Evolutionary conservation across 805 yeast species (phyloP), one percentile per base, ranked within the genome.

Genomic region (Yamadazyma insecticola): DNA sequence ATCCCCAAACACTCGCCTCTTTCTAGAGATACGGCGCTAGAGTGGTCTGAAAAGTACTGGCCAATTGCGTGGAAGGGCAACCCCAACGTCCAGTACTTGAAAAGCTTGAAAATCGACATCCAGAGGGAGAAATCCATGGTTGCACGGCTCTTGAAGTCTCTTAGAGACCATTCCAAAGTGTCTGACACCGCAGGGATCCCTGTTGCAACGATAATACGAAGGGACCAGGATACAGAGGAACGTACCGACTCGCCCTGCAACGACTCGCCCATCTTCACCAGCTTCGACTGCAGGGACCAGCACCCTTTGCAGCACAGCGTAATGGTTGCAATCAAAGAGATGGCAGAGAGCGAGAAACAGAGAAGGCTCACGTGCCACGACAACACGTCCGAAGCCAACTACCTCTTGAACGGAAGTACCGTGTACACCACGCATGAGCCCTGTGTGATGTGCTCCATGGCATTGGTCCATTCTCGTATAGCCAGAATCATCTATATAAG

Each of bases 361-460:
- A 55, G 70, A 28, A 57, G 81, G 25, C 5, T 21, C 2, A 19
- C 28, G 27, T 16, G 29, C 6, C 21, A 15, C 2, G 19, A 26
- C 2, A 16, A 16, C 2, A 16, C 23, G 12, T 33, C 37, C 9
- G 28, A 26, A 11, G 55, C 37, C 3, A 27, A 30, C 43, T 92
- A 92, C 49, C 66, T 92, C 2, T 89, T 97, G 50, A 72, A 81
- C 21, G 74, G 79, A 32, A 70, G 77, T 42, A 78, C 84, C 39
- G 87, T 92, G 0, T 87, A 83, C 50, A 83, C 94, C 1, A 82
- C 96, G 0, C 95, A 88, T 51, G 98, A 92, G 54, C 98, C 98
- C 0, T 92, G 98, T 48, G 74, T 86, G 0, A 92, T 90, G 97
- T 92, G 98, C 50, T 62, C 85, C 5, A 92, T 92, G 98, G 97